These are phyloP conservation scores for Curvularia verruculosa DNA, from an alignment of 2,329 filamentous ascomycete genomes.

Conservation along the genomic window DNA sequence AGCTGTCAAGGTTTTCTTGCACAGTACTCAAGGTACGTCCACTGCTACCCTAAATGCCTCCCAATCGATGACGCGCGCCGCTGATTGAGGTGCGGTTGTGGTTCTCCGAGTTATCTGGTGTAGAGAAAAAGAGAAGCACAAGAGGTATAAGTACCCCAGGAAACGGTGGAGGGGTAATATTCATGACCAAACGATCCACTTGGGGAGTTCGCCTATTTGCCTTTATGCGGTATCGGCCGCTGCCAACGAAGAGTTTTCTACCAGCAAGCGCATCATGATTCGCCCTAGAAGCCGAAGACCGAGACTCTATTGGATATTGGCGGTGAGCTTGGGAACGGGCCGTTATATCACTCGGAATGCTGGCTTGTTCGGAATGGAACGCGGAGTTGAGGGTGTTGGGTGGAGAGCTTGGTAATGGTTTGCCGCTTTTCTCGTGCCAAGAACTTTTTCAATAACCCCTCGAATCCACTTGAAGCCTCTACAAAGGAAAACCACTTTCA, in stretches of 20 bases:
- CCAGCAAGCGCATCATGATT: slow-evolving; percentile 17
- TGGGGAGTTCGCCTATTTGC: slow-evolving; percentile 18
- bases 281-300: slow-evolving; percentile 17
- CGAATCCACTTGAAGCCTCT: not conserved
- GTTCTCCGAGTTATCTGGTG: slow-evolving; percentile 10
- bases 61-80: slow-evolving; percentile 11
- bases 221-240: slow-evolving; percentile 30
- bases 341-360: slow-evolving; percentile 5
- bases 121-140: not conserved
- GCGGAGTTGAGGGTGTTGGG: slow-evolving; percentile 19
- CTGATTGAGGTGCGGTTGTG: slow-evolving; percentile 9
- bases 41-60: not conserved
- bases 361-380: slow-evolving; percentile 15
- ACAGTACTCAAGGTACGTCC: slow-evolving; percentile 9
- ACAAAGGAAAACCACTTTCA: not conserved
- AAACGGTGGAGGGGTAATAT: slow-evolving; percentile 5
- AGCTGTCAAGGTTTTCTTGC: slow-evolving; percentile 5
- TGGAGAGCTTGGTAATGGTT: not conserved
- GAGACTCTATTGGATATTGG: slow-evolving; percentile 15
- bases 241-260: slow-evolving; percentile 20
- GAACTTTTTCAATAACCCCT: not conserved
- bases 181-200: slow-evolving; percentile 16
- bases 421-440: not conserved
- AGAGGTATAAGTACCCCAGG: slow-evolving; percentile 12
- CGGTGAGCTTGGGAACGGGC: slow-evolving; percentile 6